These are phyloP conservation scores for Knufia petricola DNA, from an alignment of 2,329 filamentous ascomycete species.

Conservation along the genomic window DNA sequence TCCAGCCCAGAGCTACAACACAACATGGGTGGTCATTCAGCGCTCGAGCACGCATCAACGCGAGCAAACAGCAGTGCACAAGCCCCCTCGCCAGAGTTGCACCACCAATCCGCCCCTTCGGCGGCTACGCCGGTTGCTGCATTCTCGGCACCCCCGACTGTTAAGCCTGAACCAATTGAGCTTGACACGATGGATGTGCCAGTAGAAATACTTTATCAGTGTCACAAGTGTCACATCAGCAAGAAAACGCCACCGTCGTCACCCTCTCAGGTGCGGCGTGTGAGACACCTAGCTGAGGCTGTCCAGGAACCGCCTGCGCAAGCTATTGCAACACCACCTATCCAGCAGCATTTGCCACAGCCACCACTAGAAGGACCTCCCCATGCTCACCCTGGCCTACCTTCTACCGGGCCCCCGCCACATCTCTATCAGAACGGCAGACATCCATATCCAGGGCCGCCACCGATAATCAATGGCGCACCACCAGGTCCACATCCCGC, in stretches of 20 bases:
- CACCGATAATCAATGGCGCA: background rate
- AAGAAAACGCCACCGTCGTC: conserved; percentile 24
- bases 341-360: conserved; percentile 22
- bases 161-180: conserved; percentile 23
- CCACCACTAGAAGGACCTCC: conserved; percentile 15
- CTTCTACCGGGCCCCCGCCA: background rate
- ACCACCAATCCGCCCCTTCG: conserved; percentile 4
- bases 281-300: conserved; percentile 27
- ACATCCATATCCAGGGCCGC: background rate
- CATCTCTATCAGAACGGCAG: background rate
- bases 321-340: conserved; percentile 30
- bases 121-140: background rate
- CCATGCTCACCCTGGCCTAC: conserved; percentile 13
- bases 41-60: background rate
- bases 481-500: background rate
- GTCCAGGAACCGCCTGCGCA: conserved; percentile 13
- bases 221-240: conserved; percentile 61
- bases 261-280: conserved; percentile 20
- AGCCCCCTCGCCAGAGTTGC: conserved; percentile 11
- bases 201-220: conserved; percentile 49
- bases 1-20: conserved; percentile 4
- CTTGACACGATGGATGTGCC: conserved; percentile 12
- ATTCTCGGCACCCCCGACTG: conserved; percentile 12
- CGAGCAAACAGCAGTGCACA: background rate
- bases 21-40: background rate